Base-by-base conservation (phyloP, 441 rosid genomes). In the Melastoma candidum region DNA sequence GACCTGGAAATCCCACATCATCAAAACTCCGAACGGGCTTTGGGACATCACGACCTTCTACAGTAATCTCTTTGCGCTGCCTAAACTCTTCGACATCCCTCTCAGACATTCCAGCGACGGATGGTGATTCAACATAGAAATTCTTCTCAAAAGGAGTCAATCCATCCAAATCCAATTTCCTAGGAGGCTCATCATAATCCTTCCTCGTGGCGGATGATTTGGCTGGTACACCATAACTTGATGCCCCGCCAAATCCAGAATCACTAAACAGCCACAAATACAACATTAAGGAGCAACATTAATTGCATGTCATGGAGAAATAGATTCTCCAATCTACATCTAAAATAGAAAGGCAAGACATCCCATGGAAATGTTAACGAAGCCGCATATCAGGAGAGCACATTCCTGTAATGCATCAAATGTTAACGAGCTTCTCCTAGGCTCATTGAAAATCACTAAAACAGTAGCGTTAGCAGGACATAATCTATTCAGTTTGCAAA, bases 1-100 rank as follows among this genome's bases (percentile, higher is more conserved):
- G 67, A 87, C 98, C 96, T n/a, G 98, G 98, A 76, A 87, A 85
- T 29, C 98, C 95, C 39, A 77, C 71, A 59, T 90, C 94, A 10
- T 61, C 58, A 48, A 90, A 90, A 52, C 51, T 74, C 69, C 82
- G 85, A 53, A 90, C 85, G 27, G 98, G 96, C 67, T 83, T 90
- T 1, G 98, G 98, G 69, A 90, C 68, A 77, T 87, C 94, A 13
- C 77, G 77, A 12, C 96, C 98, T 68, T 87, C 96, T 41, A 90
- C 90, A 2, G 96, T 83, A 36, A 87, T 90, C 57, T 87, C 96
- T 59, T 85, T 79, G 36, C 54, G 64, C 57, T 27, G 73, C 48
- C 98, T 79, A 66, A 83, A 85, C 41, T 85, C 95, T 58, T 83
- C 87, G 25, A 85, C 96, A 51, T 87, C 90, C 56, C 60, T 64